Base-by-base conservation (phyloP, 768 basidiomycete species). In the Gloeophyllum trabeum region DNA sequence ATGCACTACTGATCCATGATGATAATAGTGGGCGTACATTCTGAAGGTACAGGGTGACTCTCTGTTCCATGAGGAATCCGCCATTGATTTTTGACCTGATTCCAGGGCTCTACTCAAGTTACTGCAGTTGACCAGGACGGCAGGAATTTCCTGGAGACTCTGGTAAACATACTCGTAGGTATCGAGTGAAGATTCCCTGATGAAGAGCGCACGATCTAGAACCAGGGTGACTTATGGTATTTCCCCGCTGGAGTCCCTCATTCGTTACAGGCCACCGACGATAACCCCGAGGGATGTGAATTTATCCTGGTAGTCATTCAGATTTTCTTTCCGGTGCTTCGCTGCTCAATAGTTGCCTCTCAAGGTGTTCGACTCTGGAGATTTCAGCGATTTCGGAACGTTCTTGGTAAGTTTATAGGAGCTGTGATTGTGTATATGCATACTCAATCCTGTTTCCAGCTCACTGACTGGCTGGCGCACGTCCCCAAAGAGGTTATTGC, bases 351-450 rank as follows among this genome's bases (percentile, higher is more conserved):
- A 32, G n/a, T n/a, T 16, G 4, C n/a, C 4, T 40, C 0, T 12
- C 6, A 38, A 72, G 70, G 58, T 76, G 18, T 76, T 76, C 49
- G 65, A 70, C 51, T 57, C 63, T 43, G 75, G 75, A 1, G 58
- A 50, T 13, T 75, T 76, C 54, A 66, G 62, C 52, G 73, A 75
- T 50, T 71, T 73, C 48, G 56, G 61, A 2, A 75, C 75, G 3
- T 74, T 76, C 57, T 52, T 76, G 54, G 54, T 41, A 50, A 55
- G 51, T 55, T 55, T 45, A 51, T 52, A 35, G 51, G 48, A 16
- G 36, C 44, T 12, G 54, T 51, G 35, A 55, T 51, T 13, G 53
- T 51, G 16, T 55, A 52, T 46, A 55, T 53, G 54, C 16, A 28
- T 41, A 24, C 3, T 41, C 19, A 48, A 50, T 19, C 6, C 24